Evolutionary conservation across 2,329 filamentous ascomycete species (phyloP).

Genomic region (Ceratocystis cacaofunesta): DNA sequence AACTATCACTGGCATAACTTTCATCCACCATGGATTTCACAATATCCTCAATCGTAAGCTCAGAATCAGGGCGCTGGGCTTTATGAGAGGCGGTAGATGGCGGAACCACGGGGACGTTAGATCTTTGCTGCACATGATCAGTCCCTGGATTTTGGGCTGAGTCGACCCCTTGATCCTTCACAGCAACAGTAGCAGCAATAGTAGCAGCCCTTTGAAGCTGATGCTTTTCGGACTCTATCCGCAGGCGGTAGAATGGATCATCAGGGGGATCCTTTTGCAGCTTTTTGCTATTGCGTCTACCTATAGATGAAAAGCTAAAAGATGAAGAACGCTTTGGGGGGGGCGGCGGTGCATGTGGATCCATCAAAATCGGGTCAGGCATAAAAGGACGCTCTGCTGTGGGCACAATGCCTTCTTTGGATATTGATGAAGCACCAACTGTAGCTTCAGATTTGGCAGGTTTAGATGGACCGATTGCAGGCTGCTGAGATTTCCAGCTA

Average conservation of each 20-base stretch:
- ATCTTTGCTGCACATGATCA: background rate
- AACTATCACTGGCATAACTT: conserved; percentile 13
- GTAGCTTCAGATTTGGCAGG: background rate
- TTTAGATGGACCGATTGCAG: background rate
- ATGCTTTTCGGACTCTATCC: conserved; percentile 30
- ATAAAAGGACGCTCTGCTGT: conserved; percentile 13
- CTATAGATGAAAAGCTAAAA: conserved; percentile 26
- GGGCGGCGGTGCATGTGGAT: conserved; percentile 20
- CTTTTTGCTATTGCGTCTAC: conserved; percentile 42
- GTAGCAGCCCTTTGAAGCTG: conserved; percentile 11
- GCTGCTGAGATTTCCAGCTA: background rate
- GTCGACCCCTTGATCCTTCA: background rate
- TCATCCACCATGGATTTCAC: conserved; percentile 12
- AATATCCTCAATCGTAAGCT: conserved; percentile 18
- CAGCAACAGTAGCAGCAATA: conserved; percentile 1
- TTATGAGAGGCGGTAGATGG: background rate
- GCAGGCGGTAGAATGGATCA: conserved; percentile 33
- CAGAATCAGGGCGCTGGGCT: conserved; percentile 13
- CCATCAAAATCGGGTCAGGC: conserved; percentile 16
- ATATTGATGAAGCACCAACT: background rate
- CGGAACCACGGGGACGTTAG: background rate
- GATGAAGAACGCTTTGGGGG: conserved; percentile 23
- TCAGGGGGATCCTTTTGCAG: conserved; percentile 41
- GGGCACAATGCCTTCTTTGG: background rate
- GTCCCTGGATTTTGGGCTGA: background rate